Base-by-base conservation (phyloP, 2,329 filamentous ascomycete species). In the Xylaria sp. region DNA sequence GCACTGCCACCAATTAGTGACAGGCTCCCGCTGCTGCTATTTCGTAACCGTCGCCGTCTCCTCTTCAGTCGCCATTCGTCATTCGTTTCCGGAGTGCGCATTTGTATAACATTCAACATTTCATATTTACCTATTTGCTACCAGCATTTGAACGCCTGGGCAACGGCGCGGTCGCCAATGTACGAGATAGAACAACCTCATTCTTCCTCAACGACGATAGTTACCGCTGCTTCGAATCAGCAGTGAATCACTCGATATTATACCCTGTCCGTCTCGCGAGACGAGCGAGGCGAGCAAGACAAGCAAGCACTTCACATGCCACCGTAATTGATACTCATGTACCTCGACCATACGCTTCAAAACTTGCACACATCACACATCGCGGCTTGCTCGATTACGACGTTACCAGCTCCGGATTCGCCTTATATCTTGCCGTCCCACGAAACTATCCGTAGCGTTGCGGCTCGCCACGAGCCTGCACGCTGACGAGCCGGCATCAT, bases 401-500 rank as follows among this genome's bases (percentile, higher is more conserved):
- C 29, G 10, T 50, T 45, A 10, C 29, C 33, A 36, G 25, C 58
- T 58, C 38, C 49, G 42, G 27, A 51, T 36, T 39, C 17, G 45
- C 25, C 39, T 56, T 68, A 59, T 42, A 2, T 45, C 47, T 42
- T 58, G 38, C 44, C 50, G 53, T 25, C 66, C 20, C 27, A 68
- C 66, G 42, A 63, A 11, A 67, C 53, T 53, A 20, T 62, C 54
- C 61, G 45, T 47, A 58, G 73, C 72, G 73, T 71, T 72, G 76
- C 73, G 71, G 69, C 75, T 77, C 72, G 38, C 67, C 47, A 47
- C 39, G 73, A 74, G 75, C 73, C 74, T 70, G 75, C 73, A 61
- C 74, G 75, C 74, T 76, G 69, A 73, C 66, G 56, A 68, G 59
- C 71, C 72, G 74, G 77, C 83, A 89, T 82, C 82, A 93, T 97